These are phyloP conservation scores for Rhizopus delemar DNA, from an alignment of 371 early-diverging fungal genomes.

Conservation along the genomic window DNA sequence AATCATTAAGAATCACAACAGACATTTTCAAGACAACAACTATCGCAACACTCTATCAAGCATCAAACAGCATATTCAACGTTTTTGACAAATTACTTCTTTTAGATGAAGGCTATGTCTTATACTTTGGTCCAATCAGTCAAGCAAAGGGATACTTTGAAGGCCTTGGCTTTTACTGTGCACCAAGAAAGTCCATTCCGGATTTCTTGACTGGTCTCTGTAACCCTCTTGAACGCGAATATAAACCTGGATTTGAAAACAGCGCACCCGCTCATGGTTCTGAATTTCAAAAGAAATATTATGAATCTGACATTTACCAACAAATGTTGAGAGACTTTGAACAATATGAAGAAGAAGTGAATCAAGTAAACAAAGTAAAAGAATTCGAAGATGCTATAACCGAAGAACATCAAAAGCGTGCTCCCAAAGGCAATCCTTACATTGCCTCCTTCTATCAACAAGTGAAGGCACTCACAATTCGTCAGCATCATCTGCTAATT, in stretches of 20 bases:
- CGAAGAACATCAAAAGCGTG: conserved; percentile 59
- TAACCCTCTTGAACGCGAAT: conserved; percentile 60
- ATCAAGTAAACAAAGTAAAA: conserved; percentile 34
- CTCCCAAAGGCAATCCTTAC: conserved; percentile 54
- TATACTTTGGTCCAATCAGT: conserved; percentile 74
- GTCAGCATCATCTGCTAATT: conserved; percentile 59
- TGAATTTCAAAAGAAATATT: conserved; percentile 54
- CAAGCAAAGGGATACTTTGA: conserved; percentile 73
- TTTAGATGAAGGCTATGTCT: conserved; percentile 71
- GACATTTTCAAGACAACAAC: conserved; percentile 66
- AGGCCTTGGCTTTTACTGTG: conserved; percentile 68
- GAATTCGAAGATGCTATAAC: conserved; percentile 55
- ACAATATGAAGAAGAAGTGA: conserved; percentile 38
- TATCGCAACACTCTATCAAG: conserved; percentile 68
- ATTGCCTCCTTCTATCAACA: conserved; percentile 67
- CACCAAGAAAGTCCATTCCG: conserved; percentile 71
- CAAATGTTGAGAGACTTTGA: conserved; percentile 37
- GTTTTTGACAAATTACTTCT: conserved; percentile 78
- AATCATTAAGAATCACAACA: conserved; percentile 68
- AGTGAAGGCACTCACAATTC: conserved; percentile 61
- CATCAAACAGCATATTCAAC: conserved; percentile 73
- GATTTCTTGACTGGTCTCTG: conserved; percentile 79
- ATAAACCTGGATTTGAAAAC: conserved; percentile 56
- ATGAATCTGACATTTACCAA: conserved; percentile 36
- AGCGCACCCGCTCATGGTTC: conserved; percentile 44